Evolutionary conservation across 1,139 yeast genomes (phyloP), one percentile per base, ranked within the genome.

Genomic region (Yamadazyma conglobata): DNA sequence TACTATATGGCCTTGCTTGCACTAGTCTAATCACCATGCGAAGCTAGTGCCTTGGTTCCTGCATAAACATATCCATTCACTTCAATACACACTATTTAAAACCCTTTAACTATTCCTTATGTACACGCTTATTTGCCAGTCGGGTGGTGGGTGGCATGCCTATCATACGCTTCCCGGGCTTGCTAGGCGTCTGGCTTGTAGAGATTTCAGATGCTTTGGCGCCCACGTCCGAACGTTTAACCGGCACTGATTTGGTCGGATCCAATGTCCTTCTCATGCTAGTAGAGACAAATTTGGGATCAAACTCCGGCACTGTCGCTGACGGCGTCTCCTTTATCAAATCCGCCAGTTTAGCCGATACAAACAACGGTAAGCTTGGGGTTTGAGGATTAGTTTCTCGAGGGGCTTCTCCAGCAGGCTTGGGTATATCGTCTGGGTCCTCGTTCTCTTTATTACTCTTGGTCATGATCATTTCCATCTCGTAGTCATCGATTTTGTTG

Each of bases 261-360:
- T 78, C 82, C 9, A 78, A 58, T 0, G 78, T 73, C 27, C 78
- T 60, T 35, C 71, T 58, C 10, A 75, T 64, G 23, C 69, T 66
- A 8, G 75, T 73, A 2, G 80, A 66, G 3, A 71, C 63, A 38
- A 67, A 67, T 28, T 65, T 68, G 12, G 76, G 63, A 42, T 77
- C 78, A 47, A 58, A 60, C 39, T 64, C 58, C 1, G 70, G 69
- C 7, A 64, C 46, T 7, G 56, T 52, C 4, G 58, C 39, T 3
- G 58, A 56, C 0, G 74, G 67, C 18, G 67, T 63, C 21, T 62
- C 56, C 38, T 70, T 78, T 5, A 75, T 54, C 9, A 66, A 56
- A 27, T 69, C 73, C 0, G 84, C 83, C 9, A 70, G 70, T 42
- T 72, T 68, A 4, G 85, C 83, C 38, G 77, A 70, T 15, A 77